Percentiles rank a stretch among this genome's conserved stretches.
Evolutionary conservation across 768 basidiomycete species (phyloP).

Genomic region (Kwoniella pini): DNA sequence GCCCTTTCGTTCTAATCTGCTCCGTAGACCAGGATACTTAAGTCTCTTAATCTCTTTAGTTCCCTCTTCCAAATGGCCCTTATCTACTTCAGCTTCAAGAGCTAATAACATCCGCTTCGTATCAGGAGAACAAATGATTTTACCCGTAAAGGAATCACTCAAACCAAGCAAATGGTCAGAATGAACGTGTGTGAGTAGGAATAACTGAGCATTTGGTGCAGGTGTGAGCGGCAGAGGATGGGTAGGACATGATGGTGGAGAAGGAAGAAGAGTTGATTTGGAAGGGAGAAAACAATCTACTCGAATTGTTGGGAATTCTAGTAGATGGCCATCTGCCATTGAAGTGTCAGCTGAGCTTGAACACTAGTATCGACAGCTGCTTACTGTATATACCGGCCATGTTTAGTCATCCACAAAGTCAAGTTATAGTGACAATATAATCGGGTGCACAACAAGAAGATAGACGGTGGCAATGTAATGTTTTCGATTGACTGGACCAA

Average conservation of each 20-base stretch:
- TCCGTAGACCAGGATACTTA: slow-evolving; percentile 29
- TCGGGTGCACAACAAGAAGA: too few relatives aligned
- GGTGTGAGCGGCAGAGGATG: slow-evolving; percentile 12
- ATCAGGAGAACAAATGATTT: slow-evolving; percentile 75
- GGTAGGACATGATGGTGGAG: slow-evolving; percentile 35
- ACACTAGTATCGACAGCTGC: neutral
- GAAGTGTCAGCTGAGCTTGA: neutral
- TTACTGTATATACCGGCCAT: slow-evolving; percentile 53
- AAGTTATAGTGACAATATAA: too few relatives aligned
- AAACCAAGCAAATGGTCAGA: slow-evolving; percentile 82
- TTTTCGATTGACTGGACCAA: neutral
- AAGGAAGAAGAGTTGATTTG: slow-evolving; percentile 55
- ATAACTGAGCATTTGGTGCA: slow-evolving; percentile 57
- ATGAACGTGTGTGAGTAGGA: slow-evolving; percentile 87
- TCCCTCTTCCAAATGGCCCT: slow-evolving; percentile 19
- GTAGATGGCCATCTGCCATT: slow-evolving; percentile 64
- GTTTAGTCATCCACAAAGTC: too few relatives aligned
- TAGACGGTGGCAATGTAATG: neutral
- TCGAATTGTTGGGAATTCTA: slow-evolving; percentile 74
- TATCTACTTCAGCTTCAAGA: slow-evolving; percentile 62
- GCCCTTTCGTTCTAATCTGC: slow-evolving; percentile 18
- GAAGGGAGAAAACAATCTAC: slow-evolving; percentile 72
- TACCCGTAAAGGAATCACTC: slow-evolving; percentile 69
- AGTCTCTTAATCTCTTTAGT: slow-evolving; percentile 16
- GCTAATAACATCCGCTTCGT: slow-evolving; percentile 82